Base-by-base conservation (phyloP, 352 stramenopile species). In the Globisporangium rhizosaccharum region DNA sequence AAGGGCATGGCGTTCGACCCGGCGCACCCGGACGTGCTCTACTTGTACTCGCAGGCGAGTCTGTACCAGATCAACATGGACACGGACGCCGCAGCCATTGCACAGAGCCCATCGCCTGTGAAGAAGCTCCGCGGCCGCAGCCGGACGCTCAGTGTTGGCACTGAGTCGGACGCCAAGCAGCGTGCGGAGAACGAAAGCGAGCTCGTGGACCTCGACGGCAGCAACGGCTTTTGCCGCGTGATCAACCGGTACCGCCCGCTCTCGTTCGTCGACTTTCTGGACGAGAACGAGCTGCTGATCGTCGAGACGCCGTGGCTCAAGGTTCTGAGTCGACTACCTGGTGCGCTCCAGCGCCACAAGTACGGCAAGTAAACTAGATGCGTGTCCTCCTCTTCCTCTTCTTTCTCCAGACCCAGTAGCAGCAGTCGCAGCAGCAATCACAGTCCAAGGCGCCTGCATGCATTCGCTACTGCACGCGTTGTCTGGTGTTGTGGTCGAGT, bases 301-400 rank as follows among this genome's bases (percentile, higher is more conserved):
- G 82, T 94, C 30, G 85, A 94, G 70, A 92, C 81, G 25, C 85
- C 82, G 51, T 94, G 84, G 78, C 77, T 94, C 56, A 92, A 94
- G 75, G 84, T 94, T 67, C 69, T 94, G 37, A 87, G 82, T 53
- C 76, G 82, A 57, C 68, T 94, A 64, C 85, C 85, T 18, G 82
- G 82, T 52, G 80, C 85, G 33, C 76, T 94, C 50, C 76, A 91
- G 45, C 85, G 85, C 72, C 85, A 87, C 75, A 94, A 94, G 64
- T 94, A 94, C 76, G 82, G 82, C 62, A 89, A 90, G 65, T 90
- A 88, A 83, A 83, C 79, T 73, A 71, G 59, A 77, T 67, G 71
- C 59, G 33, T 48, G 33, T 11, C 25, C 33, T 11, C 9, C 7
- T 37, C 33, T 37, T 7, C 7, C 9, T 37, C 33, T 7, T 37